A percentile compares a stretch with the other conserved stretches of the same genome.
These are phyloP conservation scores for Ramaria sp. DNA, from an alignment of 768 basidiomycete species.

Conservation along the genomic window DNA sequence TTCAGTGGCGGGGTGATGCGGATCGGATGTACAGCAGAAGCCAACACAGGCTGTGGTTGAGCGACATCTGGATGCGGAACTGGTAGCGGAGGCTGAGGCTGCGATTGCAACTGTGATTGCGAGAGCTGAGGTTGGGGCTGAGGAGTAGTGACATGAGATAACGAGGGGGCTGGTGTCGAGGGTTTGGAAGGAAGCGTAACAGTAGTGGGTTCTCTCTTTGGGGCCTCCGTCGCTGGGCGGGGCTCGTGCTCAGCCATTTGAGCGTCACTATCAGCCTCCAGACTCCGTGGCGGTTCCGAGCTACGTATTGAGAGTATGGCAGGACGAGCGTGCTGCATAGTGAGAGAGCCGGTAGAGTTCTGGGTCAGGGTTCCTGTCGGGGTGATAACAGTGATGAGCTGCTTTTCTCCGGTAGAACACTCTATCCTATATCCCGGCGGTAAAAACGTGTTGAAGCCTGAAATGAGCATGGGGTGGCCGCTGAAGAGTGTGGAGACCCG, in stretches of 20 bases:
- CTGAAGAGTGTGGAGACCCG: conserved; percentile 36
- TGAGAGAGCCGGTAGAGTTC: conserved; percentile 16
- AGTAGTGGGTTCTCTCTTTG: conserved; percentile 6
- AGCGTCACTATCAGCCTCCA: background rate
- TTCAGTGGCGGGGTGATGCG: background rate
- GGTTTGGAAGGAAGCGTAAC: background rate
- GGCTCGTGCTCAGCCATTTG: conserved; percentile 10
- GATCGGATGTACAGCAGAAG: background rate
- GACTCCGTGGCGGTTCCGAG: conserved; percentile 6
- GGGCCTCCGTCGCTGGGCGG: conserved; percentile 10
- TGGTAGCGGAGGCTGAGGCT: conserved; percentile 58
- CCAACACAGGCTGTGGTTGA: background rate
- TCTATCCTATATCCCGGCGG: conserved; percentile 32
- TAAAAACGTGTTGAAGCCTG: conserved; percentile 40
- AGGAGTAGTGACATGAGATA: conserved; percentile 44
- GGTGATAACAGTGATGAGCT: conserved; percentile 70
- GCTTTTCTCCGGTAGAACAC: conserved; percentile 35
- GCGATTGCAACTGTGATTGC: conserved; percentile 34
- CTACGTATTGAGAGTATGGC: conserved; percentile 4
- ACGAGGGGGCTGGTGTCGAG: conserved; percentile 9
- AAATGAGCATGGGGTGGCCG: conserved; percentile 33
- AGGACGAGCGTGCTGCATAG: conserved; percentile 5
- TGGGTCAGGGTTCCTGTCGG: conserved; percentile 63
- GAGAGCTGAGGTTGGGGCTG: conserved; percentile 60
- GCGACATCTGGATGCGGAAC: conserved; percentile 28